Conservation (phyloP, 108 stramenopile species). For the Seminavis robusta region DNA sequence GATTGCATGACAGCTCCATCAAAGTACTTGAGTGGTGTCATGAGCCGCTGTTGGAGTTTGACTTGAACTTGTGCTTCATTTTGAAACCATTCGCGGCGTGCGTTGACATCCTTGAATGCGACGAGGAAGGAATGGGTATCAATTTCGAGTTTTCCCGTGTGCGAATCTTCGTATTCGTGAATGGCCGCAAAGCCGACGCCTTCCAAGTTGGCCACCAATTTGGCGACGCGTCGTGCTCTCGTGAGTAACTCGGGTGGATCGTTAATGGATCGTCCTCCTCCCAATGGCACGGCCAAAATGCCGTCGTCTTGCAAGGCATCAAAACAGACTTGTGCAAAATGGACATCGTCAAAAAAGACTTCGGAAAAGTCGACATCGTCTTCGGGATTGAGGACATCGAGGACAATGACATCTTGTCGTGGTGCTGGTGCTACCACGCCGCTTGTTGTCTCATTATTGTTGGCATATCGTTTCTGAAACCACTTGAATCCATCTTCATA, state of each 20-base stretch:
- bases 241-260: conserved; percentile 75
- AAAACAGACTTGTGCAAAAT: conserved; percentile 39
- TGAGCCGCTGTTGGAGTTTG: neutral
- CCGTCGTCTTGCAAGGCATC: conserved; percentile 62
- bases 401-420: conserved; percentile 42
- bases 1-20: conserved; percentile 13
- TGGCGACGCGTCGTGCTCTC: conserved; percentile 55
- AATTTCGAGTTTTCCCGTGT: conserved; percentile 15
- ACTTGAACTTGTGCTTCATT: conserved; percentile 10
- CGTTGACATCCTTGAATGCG: neutral
- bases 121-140: conserved; percentile 69
- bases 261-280: conserved; percentile 61
- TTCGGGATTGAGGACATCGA: conserved; percentile 71
- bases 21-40: conserved; percentile 1
- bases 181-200: conserved; percentile 25
- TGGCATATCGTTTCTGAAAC: conserved; percentile 43
- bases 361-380: conserved; percentile 30
- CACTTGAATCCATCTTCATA: conserved; percentile 52
- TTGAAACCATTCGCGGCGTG: neutral
- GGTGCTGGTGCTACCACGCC: conserved; percentile 8
- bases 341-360: conserved; percentile 32
- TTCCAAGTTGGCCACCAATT: conserved; percentile 50
- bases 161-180: conserved; percentile 39
- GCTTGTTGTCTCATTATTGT: neutral
- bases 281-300: conserved; percentile 69